Evolutionary conservation across 345 rosid species (phyloP).

Genomic region (Populus euphratica): DNA sequence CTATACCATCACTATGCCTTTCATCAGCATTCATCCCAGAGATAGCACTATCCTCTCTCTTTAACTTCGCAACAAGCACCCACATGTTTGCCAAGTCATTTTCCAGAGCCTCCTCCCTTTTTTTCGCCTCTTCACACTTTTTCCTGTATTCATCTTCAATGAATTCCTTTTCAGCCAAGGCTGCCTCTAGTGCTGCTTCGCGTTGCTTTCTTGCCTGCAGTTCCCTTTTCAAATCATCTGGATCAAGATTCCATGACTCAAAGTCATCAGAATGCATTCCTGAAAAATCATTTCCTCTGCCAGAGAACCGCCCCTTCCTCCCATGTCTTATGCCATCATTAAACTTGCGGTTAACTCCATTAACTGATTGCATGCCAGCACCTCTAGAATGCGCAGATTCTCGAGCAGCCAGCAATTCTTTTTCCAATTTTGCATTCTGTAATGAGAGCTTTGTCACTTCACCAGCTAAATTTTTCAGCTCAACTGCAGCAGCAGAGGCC

Average conservation of each 20-base stretch:
- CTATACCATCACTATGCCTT: conserved; percentile 33
- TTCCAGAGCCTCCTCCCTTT: conserved; percentile 86
- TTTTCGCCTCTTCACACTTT: conserved; percentile 81
- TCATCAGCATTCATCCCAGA: conserved; percentile 49
- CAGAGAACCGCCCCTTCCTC: conserved; percentile 72
- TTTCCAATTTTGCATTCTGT: conserved; percentile 77
- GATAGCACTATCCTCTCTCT: conserved; percentile 63
- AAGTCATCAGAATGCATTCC: conserved; percentile 58
- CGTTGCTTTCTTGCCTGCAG: conserved; percentile 87
- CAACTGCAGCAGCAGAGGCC: conserved; percentile 99
- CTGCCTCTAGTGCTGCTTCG: conserved; percentile 79
- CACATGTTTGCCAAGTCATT: conserved; percentile 98
- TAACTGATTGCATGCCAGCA: conserved; percentile 34
- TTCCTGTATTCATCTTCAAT: conserved; percentile 80
- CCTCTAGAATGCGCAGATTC: conserved; percentile 67
- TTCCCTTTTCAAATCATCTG: conserved; percentile 76
- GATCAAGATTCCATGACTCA: conserved; percentile 76
- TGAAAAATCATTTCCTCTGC: conserved; percentile 53
- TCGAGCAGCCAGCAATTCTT: conserved; percentile 67
- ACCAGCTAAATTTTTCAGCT: conserved; percentile 86
- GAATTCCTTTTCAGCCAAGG: conserved; percentile 78
- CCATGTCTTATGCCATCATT: conserved; percentile 58
- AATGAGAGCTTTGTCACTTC: conserved; percentile 88
- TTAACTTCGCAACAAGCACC: conserved; percentile 98
- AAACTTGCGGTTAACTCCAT: conserved; percentile 67